Conservation (phyloP, 1,139 yeast species). For the Diutina catenulata region DNA sequence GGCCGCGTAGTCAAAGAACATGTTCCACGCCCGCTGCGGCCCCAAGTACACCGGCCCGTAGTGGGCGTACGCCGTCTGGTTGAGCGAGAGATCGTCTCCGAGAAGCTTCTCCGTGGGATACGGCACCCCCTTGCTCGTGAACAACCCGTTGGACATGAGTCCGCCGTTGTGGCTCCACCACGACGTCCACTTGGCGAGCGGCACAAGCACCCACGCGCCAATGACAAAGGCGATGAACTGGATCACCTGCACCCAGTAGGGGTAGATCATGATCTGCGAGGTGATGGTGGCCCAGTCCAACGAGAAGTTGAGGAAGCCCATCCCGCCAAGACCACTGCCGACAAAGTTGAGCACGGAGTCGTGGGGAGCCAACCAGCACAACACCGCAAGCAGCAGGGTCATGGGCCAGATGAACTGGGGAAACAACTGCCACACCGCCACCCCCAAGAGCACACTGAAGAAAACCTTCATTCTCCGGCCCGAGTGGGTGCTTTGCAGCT, state of each 20-base stretch:
- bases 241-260: slow-evolving; percentile 33
- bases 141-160: slow-evolving; percentile 21
- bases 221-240: slow-evolving; percentile 29
- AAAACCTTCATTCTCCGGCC: slow-evolving; percentile 13
- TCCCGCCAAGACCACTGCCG: slow-evolving; percentile 36
- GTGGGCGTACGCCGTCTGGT: slow-evolving; percentile 25
- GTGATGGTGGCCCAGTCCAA: slow-evolving; percentile 37
- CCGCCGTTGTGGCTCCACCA: slow-evolving; percentile 9
- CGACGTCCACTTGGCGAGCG: slow-evolving; percentile 23
- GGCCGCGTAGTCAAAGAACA: slow-evolving; percentile 41
- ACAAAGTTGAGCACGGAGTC: slow-evolving; percentile 21
- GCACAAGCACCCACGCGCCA: slow-evolving; percentile 32
- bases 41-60: slow-evolving; percentile 30
- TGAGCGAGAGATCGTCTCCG: slow-evolving; percentile 21
- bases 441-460: slow-evolving; percentile 7
- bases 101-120: slow-evolving; percentile 26
- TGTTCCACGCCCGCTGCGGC: slow-evolving; percentile 37
- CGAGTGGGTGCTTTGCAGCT: slow-evolving; percentile 12
- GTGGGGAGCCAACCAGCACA: slow-evolving; percentile 35
- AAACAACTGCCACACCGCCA: slow-evolving; percentile 20
- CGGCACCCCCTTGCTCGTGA: slow-evolving; percentile 17
- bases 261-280: slow-evolving; percentile 29
- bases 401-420: slow-evolving; percentile 33
- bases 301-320: slow-evolving; percentile 30
- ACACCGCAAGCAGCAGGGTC: slow-evolving; percentile 27